Evolutionary conservation across 73 alveolate species (phyloP).

Genomic region (Blepharisma japonicum): DNA sequence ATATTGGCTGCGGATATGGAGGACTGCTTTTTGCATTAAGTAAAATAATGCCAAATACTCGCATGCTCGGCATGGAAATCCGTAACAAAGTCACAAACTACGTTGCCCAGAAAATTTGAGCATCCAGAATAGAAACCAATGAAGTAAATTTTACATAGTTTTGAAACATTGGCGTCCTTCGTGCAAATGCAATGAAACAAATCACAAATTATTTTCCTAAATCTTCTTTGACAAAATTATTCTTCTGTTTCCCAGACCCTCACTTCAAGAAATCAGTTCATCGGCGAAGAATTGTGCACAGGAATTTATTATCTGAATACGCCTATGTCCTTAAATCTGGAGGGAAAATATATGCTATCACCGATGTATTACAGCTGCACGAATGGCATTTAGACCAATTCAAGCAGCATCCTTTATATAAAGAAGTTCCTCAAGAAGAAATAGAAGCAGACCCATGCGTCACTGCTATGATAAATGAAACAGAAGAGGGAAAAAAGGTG

Average conservation of each 20-base stretch:
- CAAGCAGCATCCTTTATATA: conserved; percentile 56
- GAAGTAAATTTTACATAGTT: conserved; percentile 60
- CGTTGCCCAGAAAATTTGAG: conserved; percentile 92
- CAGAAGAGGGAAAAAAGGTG: conserved; percentile 85
- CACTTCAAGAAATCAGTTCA: conserved; percentile 92
- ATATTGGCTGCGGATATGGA: conserved; percentile 99
- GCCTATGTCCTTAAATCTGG: conserved; percentile 87
- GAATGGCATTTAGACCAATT: conserved; percentile 92
- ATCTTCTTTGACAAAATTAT: conserved; percentile 79
- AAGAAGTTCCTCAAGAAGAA: conserved; percentile 62
- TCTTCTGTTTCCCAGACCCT: conserved; percentile 98
- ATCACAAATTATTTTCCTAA: conserved; percentile 71
- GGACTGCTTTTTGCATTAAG: conserved; percentile 87
- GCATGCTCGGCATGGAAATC: conserved; percentile 94
- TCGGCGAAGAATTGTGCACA: conserved; percentile 94
- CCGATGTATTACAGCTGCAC: conserved; percentile 95
- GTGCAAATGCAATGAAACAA: conserved; percentile 92
- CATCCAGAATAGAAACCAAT: conserved; percentile 72
- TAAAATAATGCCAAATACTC: conserved; percentile 64
- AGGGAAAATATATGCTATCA: conserved; percentile 91
- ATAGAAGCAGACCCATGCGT: conserved; percentile 66
- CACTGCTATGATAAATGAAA: conserved; percentile 63
- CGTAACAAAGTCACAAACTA: conserved; percentile 94
- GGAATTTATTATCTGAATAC: conserved; percentile 75
- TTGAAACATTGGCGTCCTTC: conserved; percentile 83